A percentile compares a stretch with the other conserved stretches of the same genome.
Evolutionary conservation across 1,284 basidiomycete species (phyloP).

Genomic region (Coniferiporia weirii): DNA sequence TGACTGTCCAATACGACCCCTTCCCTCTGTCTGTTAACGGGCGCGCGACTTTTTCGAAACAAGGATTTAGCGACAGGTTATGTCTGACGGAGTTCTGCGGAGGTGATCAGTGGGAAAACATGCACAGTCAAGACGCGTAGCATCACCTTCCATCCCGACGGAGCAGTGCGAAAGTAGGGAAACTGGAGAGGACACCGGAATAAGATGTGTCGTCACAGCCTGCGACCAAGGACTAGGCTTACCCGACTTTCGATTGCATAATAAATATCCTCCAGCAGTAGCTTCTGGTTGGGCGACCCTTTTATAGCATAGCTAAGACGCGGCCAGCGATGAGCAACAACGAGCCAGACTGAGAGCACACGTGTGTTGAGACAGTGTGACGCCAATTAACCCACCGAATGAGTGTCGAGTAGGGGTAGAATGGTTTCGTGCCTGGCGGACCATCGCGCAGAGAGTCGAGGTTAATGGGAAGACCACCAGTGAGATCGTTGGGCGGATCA

Average conservation of each 20-base stretch:
- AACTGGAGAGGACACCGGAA: constrained; percentile 42
- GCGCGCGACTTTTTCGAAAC: constrained; percentile 87
- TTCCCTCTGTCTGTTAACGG: constrained; percentile 85
- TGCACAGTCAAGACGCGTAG: neutral
- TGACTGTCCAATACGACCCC: constrained; percentile 84
- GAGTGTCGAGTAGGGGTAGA: constrained; percentile 82
- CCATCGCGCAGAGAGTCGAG: constrained; percentile 78
- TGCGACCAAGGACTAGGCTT: constrained; percentile 28
- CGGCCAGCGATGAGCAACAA: constrained; percentile 4
- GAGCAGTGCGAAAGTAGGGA: constrained; percentile 77
- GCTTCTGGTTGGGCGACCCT: constrained; percentile 76
- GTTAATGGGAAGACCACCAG: constrained; percentile 75
- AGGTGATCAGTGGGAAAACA: neutral
- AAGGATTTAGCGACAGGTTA: constrained; percentile 89
- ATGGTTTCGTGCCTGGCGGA: constrained; percentile 78
- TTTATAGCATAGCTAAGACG: constrained; percentile 72
- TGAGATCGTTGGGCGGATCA: constrained; percentile 64
- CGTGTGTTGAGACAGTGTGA: constrained; percentile 4
- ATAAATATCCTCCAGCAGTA: constrained; percentile 80
- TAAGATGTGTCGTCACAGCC: constrained; percentile 6
- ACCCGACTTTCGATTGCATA: constrained; percentile 83
- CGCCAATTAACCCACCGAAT: constrained; percentile 55
- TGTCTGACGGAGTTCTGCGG: constrained; percentile 90
- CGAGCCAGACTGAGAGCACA: constrained; percentile 4
- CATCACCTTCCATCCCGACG: constrained; percentile 76